Conservation (phyloP, 192 early-diverging fungal species). For the Helicostylum pulchrum region DNA sequence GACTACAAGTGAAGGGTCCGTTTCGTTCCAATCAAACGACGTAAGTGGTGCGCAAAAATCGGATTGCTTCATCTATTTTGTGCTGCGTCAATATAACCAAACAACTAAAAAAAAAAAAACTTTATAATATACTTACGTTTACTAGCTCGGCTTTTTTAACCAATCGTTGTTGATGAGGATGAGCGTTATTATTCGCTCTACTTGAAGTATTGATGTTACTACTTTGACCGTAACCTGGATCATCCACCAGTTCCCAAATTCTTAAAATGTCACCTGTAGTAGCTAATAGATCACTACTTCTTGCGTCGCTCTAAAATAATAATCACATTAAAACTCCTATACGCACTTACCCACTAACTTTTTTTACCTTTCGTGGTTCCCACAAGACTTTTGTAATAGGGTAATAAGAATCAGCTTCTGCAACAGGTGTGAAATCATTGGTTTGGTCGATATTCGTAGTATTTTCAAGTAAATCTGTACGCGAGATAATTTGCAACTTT, state of each 20-base stretch:
- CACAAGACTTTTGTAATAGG: constrained; percentile 91
- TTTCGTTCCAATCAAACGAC: constrained; percentile 96
- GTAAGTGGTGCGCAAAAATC: constrained; percentile 90
- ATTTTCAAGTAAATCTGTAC: constrained; percentile 46
- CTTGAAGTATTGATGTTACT: constrained; percentile 33
- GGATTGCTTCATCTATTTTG: constrained; percentile 48
- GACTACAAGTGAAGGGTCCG: constrained; percentile 79
- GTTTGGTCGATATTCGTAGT: constrained; percentile 35
- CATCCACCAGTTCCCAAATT: constrained; percentile 83
- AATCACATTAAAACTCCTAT: constrained; percentile 11
- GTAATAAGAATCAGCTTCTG: constrained; percentile 76
- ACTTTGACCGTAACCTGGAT: constrained; percentile 27
- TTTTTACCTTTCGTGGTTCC: constrained; percentile 65
- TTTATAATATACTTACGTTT: constrained; percentile 50
- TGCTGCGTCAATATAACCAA: not conserved
- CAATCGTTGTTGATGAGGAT: constrained; percentile 33
- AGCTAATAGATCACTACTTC: constrained; percentile 73
- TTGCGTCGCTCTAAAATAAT: constrained; percentile 13
- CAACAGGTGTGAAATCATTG: constrained; percentile 68
- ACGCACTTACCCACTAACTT: not conserved
- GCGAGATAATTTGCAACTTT: constrained; percentile 65
- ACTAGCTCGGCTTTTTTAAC: constrained; percentile 50
- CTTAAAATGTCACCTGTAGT: constrained; percentile 85
- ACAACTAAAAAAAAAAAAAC: not conserved
- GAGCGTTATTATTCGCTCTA: constrained; percentile 27